phyloP scores from a whole-genome alignment of 2,329 filamentous ascomycete species.

The Xylariaceae sp. region DNA sequence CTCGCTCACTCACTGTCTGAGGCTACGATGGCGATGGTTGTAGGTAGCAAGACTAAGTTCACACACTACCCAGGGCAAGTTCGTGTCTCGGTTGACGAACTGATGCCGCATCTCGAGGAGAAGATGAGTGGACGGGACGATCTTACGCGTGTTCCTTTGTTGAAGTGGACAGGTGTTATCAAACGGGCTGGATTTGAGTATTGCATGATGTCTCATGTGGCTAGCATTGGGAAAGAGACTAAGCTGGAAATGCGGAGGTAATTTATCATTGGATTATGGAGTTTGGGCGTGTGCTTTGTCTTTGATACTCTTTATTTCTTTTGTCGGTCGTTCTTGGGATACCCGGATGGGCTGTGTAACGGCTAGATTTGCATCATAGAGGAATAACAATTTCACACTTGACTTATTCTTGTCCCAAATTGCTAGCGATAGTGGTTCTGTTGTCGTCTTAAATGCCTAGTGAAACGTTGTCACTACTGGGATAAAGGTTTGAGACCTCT shows the following conservation, averaged over 20 bases:
- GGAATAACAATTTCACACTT: no score
- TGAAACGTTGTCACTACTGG: no score
- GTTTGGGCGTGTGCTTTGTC: no score
- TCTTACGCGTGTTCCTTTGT: neutral
- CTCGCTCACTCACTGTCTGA: neutral
- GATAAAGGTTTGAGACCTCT: no score
- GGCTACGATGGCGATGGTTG: neutral
- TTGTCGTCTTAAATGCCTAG: no score
- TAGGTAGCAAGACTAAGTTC: neutral
- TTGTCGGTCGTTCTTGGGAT: no score
- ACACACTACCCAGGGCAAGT: neutral
- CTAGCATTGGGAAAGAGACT: neutral
- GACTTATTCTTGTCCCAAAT: no score
- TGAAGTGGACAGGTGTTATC: constrained; percentile 1
- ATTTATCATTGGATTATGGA: neutral
- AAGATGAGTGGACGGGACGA: neutral
- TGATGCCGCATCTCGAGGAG: constrained; percentile 1
- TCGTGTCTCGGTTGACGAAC: constrained; percentile 1
- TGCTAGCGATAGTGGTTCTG: no score
- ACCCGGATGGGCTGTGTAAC: no score
- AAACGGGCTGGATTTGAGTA: constrained; percentile 1
- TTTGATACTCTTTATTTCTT: no score
- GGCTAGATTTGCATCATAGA: no score
- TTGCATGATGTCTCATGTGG: constrained; percentile 1
- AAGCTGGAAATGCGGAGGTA: constrained; percentile 2